Conservation (phyloP, 805 yeast genomes). For the Jamesozyma gamospora region DNA sequence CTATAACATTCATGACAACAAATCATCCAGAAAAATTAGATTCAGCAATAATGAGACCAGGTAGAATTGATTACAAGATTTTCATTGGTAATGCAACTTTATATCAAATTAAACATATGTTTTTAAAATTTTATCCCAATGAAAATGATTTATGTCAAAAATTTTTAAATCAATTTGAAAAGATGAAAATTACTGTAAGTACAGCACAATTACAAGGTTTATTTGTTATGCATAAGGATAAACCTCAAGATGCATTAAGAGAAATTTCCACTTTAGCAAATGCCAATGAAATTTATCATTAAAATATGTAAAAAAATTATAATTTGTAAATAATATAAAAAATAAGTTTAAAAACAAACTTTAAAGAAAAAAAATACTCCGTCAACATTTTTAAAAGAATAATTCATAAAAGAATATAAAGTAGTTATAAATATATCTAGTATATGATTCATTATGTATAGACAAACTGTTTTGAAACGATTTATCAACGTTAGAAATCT, state of each 20-base stretch:
- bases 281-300: conserved; percentile 17
- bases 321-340: background rate
- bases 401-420: no score
- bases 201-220: conserved; percentile 95
- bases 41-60: conserved; percentile 90
- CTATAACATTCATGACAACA: conserved; percentile 95
- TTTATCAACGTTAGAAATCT: conserved; percentile 3
- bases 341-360: no score
- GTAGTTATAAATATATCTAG: no score
- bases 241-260: conserved; percentile 63
- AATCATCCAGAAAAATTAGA: conserved; percentile 92
- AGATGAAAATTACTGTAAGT: conserved; percentile 34
- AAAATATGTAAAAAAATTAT: no score
- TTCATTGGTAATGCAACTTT: conserved; percentile 80
- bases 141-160: conserved; percentile 44
- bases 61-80: conserved; percentile 80
- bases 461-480: background rate
- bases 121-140: conserved; percentile 69
- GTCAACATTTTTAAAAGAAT: no score
- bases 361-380: no score
- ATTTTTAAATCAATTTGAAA: conserved; percentile 19
- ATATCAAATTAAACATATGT: conserved; percentile 74
- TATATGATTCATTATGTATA: conserved; percentile 1
- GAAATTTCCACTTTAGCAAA: conserved; percentile 39
- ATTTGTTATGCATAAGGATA: conserved; percentile 82